Conservation (phyloP, 176 grass and related monocot species). For the Aegilops bicornis region DNA sequence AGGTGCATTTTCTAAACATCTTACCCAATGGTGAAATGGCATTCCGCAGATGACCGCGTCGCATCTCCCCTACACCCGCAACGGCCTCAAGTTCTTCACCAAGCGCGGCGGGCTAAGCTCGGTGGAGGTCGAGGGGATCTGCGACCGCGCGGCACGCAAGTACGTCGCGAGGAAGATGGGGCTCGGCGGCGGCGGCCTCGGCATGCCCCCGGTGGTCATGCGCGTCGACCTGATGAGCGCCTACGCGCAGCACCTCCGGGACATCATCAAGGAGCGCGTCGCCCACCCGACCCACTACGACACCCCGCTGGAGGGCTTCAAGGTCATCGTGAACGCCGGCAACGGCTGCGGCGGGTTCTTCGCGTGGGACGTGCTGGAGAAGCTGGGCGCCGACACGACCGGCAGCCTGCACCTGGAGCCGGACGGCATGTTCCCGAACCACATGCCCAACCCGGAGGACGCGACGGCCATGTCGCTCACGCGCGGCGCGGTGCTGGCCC, state of each 20-base stretch:
- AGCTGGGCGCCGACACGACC: constrained; percentile 66
- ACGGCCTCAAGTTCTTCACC: constrained; percentile 95
- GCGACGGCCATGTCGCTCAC: constrained; percentile 65
- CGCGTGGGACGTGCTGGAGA: constrained; percentile 68
- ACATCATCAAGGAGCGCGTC: constrained; percentile 63
- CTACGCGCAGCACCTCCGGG: constrained; percentile 67
- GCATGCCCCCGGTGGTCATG: constrained; percentile 37
- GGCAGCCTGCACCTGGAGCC: constrained; percentile 80
- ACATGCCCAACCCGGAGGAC: constrained; percentile 90
- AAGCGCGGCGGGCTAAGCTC: constrained; percentile 57
- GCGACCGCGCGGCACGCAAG: constrained; percentile 58
- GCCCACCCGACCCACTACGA: constrained; percentile 62
- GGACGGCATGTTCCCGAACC: constrained; percentile 81
- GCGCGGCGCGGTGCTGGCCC: constrained; percentile 47
- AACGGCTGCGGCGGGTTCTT: constrained; percentile 91
- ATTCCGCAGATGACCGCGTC: constrained; percentile 76
- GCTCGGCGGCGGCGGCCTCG: not conserved
- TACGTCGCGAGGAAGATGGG: constrained; percentile 54
- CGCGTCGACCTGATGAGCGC: constrained; percentile 70
- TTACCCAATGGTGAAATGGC: too few relatives aligned
- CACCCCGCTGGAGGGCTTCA: constrained; percentile 61
- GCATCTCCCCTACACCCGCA: constrained; percentile 86
- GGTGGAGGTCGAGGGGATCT: constrained; percentile 57
- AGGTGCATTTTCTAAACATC: too few relatives aligned
- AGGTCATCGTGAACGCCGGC: constrained; percentile 78